Evolutionary conservation across 768 basidiomycete species (phyloP), one percentile per base, ranked within the genome.

Genomic region (Mycena indigotica): DNA sequence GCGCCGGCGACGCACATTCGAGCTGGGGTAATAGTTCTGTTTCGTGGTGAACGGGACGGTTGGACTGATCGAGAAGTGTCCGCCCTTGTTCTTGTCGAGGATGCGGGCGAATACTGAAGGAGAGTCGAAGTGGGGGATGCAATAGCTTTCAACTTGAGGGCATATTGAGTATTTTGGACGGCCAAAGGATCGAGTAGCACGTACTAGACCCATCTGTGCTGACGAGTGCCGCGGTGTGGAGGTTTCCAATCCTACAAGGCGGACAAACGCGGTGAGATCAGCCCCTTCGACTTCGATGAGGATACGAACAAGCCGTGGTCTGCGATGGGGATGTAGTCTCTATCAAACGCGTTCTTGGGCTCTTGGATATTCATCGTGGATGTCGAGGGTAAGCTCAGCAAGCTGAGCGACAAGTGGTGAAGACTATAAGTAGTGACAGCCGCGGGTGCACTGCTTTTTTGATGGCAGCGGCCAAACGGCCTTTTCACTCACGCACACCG

Each of bases 51-150:
- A 90, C 0, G 84, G 77, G 25, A 82, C 75, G 2, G 80, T 82
- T 0, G 92, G 93, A n/a, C 80, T 84, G 67, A 96, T 86, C 8
- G 89, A 91, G 72, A 95, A 96, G 70, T 97, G 95, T 0, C 95
- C 95, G 23, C 95, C 95, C 81, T 91, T 92, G 70, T 92, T 75
- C 66, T 92, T 92, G 77, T 94, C 91, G 5, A 94, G 80, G 64
- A 93, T 91, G 6, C 94, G 84, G 5, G 93, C 94, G 62, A 95
- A 96, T 49, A 96, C 80, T 17, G 91, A 93, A 3, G 95, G 95
- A 1, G 93, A 95, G 72, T 97, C 95, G 69, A 97, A 96, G 75
- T 95, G 80, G 1, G 94, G 94, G 25, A 95, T 82, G 66, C 95
- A 97, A 71, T 94, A 95, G 60, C 89, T 91, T 71, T 96, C 95